Evolutionary conservation across 768 basidiomycete genomes (phyloP).

Genomic region (Trametes punicea): DNA sequence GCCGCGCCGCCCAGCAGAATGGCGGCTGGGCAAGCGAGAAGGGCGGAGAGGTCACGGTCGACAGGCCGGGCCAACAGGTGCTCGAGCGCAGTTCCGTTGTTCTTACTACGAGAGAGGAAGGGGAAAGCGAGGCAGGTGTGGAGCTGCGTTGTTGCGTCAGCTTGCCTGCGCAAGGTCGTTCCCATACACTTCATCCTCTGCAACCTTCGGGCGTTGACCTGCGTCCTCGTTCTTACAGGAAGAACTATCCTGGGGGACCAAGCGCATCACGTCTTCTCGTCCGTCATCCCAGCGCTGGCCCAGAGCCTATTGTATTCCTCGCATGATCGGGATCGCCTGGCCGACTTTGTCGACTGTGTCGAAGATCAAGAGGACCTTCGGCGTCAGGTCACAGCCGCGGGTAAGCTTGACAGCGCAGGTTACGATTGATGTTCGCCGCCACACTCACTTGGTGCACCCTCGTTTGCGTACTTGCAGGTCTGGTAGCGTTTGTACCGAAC

Average conservation of each 20-base stretch:
- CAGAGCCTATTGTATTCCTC: constrained; percentile 1
- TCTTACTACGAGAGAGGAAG: background rate
- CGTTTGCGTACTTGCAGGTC: constrained; percentile 1
- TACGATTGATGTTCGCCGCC: background rate
- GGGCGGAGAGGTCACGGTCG: constrained; percentile 13
- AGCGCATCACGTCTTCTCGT: constrained; percentile 4
- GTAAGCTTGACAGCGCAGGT: background rate
- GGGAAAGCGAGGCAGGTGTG: background rate
- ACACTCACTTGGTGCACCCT: background rate
- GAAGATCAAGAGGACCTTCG: constrained; percentile 17
- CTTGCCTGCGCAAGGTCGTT: constrained; percentile 11
- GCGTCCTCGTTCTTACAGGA: background rate
- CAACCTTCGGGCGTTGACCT: background rate
- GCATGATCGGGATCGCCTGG: background rate
- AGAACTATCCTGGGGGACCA: constrained; percentile 13
- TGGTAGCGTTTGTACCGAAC: constrained; percentile 19
- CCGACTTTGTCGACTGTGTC: constrained; percentile 12
- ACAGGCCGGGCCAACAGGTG: constrained; percentile 20
- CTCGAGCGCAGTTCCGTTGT: constrained; percentile 17
- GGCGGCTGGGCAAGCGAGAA: constrained; percentile 13
- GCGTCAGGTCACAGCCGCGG: background rate
- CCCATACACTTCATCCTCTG: too few relatives aligned
- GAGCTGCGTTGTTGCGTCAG: constrained; percentile 18
- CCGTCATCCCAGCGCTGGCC: constrained; percentile 2
- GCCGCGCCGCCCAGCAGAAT: background rate